Base-by-base conservation (phyloP, 2,329 filamentous ascomycete species). In the Fusarium buharicum region DNA sequence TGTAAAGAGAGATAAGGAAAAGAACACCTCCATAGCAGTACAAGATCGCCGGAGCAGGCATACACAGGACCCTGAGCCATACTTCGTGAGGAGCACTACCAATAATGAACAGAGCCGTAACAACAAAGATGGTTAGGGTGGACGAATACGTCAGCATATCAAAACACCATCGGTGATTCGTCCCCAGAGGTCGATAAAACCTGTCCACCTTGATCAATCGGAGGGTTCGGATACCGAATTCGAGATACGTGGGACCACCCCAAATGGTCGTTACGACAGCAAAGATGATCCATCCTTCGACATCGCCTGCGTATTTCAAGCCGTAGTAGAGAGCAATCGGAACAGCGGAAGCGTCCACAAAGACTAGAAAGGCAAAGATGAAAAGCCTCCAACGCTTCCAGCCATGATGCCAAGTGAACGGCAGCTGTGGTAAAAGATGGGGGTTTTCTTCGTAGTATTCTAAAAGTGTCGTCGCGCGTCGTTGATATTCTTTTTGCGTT, bases 181-280 rank as follows among this genome's bases (percentile, higher is more conserved):
- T 79, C 28, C 80, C 80, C n/a, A 82, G 67, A 0, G 82, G 82
- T 2, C 82, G 78, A 68, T 82, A 84, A 47, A 77, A 81, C 48
- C 81, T 77, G 63, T 79, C 77, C 66, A 78, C 78, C 60, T 78
- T 77, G 46, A 83, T 78, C 46, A 84, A 74, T 14, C 82, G 79
- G 53, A 81, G 72, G 1, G 77, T 80, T 11, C 82, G 78, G 41
- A 83, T 72, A 22, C 73, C 81, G 54, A 84, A 84, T 62, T 84
- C 82, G 52, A 84, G 73, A 51, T 83, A 83, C 6, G 82, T 84
- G n/a, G 83, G 79, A 22, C 82, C 76, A 51, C 82, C 82, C 76
- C 82, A 85, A 59, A 84, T 82, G 31, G 81, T 81, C 1, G 82
- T 84, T 38, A 84, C 78, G 48, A 85, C 77, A 62, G 82, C 81